Evolutionary conservation across 2,329 filamentous ascomycete species (phyloP).

Genomic region (Scedosporium minutisporum): DNA sequence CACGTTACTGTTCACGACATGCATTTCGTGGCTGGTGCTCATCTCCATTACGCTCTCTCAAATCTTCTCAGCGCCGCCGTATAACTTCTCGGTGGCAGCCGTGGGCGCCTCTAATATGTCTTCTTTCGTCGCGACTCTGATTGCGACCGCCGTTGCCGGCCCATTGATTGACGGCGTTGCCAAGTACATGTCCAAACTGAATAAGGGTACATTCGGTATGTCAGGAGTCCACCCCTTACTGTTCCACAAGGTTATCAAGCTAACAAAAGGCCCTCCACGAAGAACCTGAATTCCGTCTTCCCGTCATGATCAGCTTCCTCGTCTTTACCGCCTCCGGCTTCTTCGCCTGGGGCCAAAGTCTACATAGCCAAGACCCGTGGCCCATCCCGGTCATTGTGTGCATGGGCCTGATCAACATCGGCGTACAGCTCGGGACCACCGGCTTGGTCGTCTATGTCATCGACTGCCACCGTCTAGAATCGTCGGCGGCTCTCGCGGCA

Average conservation of each 20-base stretch:
- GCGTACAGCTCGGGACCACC: constrained; percentile 26
- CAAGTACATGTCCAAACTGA: constrained; percentile 21
- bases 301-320: constrained; percentile 23
- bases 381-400: constrained; percentile 23
- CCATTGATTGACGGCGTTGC: constrained; percentile 24
- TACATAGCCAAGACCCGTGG: constrained; percentile 15
- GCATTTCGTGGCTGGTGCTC: constrained; percentile 22
- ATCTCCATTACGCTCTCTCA: constrained; percentile 22
- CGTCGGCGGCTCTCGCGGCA: constrained; percentile 25
- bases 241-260: background rate
- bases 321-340: constrained; percentile 25
- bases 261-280: background rate
- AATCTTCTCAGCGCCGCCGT: constrained; percentile 25
- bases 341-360: constrained; percentile 21
- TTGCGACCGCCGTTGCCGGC: constrained; percentile 22
- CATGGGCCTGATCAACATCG: constrained; percentile 21
- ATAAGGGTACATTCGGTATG: constrained; percentile 24
- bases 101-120: constrained; percentile 17
- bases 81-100: constrained; percentile 23
- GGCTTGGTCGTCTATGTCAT: constrained; percentile 26
- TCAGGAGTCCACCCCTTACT: background rate
- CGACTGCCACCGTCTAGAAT: constrained; percentile 27
- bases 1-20: constrained; percentile 26
- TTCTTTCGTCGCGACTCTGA: constrained; percentile 11
- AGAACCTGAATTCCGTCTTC: constrained; percentile 28